These are phyloP conservation scores for Solanum microdontum DNA, from an alignment of 257 asterid species.

Conservation along the genomic window DNA sequence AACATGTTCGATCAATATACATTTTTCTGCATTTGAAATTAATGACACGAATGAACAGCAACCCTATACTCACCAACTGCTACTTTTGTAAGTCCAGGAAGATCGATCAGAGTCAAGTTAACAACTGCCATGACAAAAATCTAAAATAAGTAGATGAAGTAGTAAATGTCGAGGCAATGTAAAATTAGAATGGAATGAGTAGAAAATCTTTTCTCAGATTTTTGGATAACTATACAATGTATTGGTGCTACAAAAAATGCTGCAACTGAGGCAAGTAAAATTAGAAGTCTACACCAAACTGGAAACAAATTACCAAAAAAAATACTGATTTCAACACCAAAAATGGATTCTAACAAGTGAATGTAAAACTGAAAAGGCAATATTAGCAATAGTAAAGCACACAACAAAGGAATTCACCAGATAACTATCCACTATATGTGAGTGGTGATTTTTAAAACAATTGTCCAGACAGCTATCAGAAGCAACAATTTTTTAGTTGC, in stretches of 20 bases:
- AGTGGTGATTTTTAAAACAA: background rate
- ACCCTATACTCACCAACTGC: conserved; percentile 73
- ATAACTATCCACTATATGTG: background rate
- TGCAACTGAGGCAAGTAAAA: background rate
- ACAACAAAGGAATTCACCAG: background rate
- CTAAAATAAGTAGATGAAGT: background rate
- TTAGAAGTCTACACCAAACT: background rate
- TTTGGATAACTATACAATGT: background rate
- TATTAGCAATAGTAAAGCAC: background rate
- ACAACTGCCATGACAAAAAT: conserved; percentile 53
- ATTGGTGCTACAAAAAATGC: background rate
- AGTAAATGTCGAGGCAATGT: background rate
- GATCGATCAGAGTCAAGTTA: conserved; percentile 86
- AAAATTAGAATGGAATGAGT: background rate
- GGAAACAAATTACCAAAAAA: background rate
- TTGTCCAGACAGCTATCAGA: background rate
- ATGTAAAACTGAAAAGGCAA: background rate
- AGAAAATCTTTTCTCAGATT: background rate
- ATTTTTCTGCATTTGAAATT: background rate
- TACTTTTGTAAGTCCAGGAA: conserved; percentile 97
- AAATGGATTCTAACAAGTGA: background rate
- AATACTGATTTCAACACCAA: background rate
- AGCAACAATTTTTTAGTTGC: background rate
- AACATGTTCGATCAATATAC: background rate
- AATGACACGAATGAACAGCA: background rate